Base-by-base conservation (phyloP, 2,329 filamentous ascomycete genomes). In the Neurospora sp. region DNA sequence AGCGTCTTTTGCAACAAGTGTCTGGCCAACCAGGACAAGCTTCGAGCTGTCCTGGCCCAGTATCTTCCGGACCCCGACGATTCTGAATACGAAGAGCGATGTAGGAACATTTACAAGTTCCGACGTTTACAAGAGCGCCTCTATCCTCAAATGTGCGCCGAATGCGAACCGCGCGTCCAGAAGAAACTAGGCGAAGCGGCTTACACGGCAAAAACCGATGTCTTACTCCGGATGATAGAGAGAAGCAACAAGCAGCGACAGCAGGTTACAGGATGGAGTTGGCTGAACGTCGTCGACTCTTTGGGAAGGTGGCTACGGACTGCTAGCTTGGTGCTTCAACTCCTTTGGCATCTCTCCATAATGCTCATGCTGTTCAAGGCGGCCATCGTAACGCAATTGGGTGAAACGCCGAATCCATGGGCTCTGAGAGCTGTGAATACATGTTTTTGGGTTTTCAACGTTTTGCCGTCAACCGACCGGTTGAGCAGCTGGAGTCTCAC, bases 131-230 rank as follows among this genome's bases (percentile, higher is more conserved):
- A 97, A 19, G 94, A 97, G 81, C 84, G 88, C 75, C 87, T 91
- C 67, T 98, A 97, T 77, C 96, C 96, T 0, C 93, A 96, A 77
- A 90, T 97, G 70, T 99, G 96, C 81, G 86, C 86, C 72, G 83
- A 88, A 66, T 99, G 96, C 79, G 91, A 92, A 73, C 91, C 89
- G 6, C 87, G 84, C 71, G 94, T 95, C 28, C 87, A 90, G 72
- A 82, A 86, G 41, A 86, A 89, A 71, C 88, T 97, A 68, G 85
- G 87, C 28, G 84, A 88, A 74, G 89, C 92, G 0, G 90, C 88
- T 8, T 97, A 97, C 77, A 91, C 89, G 39, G 93, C 93, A 37
- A 92, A 92, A 79, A 91, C 92, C n/a, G 92, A 96, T 74, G 87
- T 93, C 72, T 80, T 96, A 39, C 85, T 90, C 67, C 87, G 91